A percentile compares a stretch with the other conserved stretches of the same genome.
Evolutionary conservation across 768 basidiomycete species (phyloP).

Genomic region (Russula foetens): DNA sequence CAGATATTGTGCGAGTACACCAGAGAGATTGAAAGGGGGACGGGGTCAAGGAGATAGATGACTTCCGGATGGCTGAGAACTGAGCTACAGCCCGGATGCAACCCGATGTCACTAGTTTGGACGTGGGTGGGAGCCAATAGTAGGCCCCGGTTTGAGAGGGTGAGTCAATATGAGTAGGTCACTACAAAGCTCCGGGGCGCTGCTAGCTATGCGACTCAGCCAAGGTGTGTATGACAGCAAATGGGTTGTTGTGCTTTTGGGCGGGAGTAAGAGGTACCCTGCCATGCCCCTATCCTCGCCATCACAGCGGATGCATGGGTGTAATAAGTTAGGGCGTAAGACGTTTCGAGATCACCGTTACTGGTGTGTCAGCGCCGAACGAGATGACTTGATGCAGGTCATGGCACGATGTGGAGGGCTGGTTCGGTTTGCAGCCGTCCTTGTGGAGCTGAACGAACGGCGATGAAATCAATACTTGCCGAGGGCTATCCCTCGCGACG

Average conservation of each 20-base stretch:
- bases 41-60: background rate
- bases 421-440: slow-evolving; percentile 10
- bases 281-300: background rate
- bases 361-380: background rate
- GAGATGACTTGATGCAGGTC: background rate
- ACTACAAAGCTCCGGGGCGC: background rate
- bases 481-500: background rate
- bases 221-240: background rate
- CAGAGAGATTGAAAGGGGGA: background rate
- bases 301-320: background rate
- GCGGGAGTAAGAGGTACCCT: too few relatives aligned
- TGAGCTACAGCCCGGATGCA: background rate
- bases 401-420: background rate
- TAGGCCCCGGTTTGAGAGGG: too few relatives aligned
- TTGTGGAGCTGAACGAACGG: background rate
- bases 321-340: slow-evolving; percentile 1
- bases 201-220: background rate
- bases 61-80: background rate
- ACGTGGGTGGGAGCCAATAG: background rate
- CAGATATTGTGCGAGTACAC: background rate
- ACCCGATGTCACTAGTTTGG: background rate
- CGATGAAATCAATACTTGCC: background rate
- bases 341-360: background rate
- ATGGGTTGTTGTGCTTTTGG: background rate
- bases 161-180: background rate